phyloP scores from a whole-genome alignment of 495 filamentous ascomycete genomes.

The Neurospora tetraspora region DNA sequence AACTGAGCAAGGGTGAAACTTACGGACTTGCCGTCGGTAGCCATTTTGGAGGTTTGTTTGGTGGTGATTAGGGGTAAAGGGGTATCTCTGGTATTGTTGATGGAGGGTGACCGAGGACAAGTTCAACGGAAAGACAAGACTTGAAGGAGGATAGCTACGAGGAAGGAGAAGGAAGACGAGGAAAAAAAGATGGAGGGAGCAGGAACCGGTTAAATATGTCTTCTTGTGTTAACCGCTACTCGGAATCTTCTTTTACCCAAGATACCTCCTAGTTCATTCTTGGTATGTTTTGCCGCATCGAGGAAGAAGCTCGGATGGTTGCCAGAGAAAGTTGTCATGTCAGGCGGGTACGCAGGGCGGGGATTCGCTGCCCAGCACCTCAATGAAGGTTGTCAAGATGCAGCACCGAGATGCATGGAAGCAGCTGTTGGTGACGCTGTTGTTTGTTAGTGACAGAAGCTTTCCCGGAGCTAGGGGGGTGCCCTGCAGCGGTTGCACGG shows the following conservation, averaged over 20 bases:
- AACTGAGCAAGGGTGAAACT: not conserved
- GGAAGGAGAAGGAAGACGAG: not conserved
- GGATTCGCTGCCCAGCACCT: not conserved
- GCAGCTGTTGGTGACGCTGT: not conserved
- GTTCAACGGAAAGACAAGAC: constrained; percentile 5
- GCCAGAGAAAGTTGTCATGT: no score
- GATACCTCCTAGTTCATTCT: not conserved
- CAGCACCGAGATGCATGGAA: not conserved
- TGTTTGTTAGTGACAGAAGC: not conserved
- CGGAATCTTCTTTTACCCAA: not conserved
- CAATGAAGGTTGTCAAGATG: not conserved
- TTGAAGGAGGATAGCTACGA: not conserved
- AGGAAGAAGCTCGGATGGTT: not conserved
- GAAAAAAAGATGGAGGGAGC: not conserved
- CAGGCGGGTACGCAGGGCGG: no score
- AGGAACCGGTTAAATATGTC: constrained; percentile 8
- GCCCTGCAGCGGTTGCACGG: not conserved
- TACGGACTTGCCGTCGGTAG: constrained; percentile 18
- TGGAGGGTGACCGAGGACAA: not conserved
- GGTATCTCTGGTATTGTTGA: not conserved
- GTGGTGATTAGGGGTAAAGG: not conserved
- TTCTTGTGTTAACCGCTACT: not conserved
- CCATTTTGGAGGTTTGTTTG: constrained; percentile 12
- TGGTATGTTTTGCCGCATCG: not conserved
- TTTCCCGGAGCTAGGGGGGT: not conserved